phyloP scores from a whole-genome alignment of 1,284 basidiomycete genomes.

The Pholiota adiposa region DNA sequence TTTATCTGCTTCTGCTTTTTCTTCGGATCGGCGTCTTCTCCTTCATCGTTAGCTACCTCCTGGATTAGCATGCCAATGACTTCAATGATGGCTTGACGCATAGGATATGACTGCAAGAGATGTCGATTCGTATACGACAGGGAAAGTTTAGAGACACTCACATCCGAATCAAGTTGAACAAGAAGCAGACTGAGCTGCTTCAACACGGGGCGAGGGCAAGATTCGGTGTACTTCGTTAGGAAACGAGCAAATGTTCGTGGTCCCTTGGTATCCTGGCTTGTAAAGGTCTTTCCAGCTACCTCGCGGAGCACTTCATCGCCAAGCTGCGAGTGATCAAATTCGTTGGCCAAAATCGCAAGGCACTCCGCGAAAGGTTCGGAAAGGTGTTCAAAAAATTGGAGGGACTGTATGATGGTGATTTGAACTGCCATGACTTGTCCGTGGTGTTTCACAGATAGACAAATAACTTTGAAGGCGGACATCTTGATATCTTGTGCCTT shows the following conservation, averaged over 20 bases:
- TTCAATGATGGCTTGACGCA: conserved; percentile 93
- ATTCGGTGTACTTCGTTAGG: conserved; percentile 82
- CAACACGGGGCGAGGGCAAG: conserved; percentile 83
- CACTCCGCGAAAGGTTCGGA: conserved; percentile 95
- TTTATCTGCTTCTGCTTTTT: conserved; percentile 84
- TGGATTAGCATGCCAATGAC: conserved; percentile 82
- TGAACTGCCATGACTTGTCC: conserved; percentile 85
- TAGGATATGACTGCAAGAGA: conserved; percentile 82
- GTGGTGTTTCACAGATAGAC: conserved; percentile 91
- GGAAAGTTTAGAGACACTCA: conserved; percentile 36
- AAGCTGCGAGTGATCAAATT: conserved; percentile 90
- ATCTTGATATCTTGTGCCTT: conserved; percentile 75
- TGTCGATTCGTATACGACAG: not conserved
- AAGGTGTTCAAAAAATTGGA: conserved; percentile 95
- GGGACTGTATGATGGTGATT: conserved; percentile 88
- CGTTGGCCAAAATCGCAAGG: conserved; percentile 77
- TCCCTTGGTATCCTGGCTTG: conserved; percentile 84
- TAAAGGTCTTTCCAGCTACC: conserved; percentile 81
- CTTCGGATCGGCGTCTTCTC: conserved; percentile 56
- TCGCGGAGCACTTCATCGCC: conserved; percentile 91
- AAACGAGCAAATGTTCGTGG: conserved; percentile 89
- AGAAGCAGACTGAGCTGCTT: conserved; percentile 91
- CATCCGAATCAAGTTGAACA: conserved; percentile 91
- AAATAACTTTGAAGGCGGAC: conserved; percentile 88
- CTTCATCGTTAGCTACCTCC: conserved; percentile 70